Evolutionary conservation across 2,329 filamentous ascomycete genomes (phyloP).

Genomic region (Thelonectria discophora): DNA sequence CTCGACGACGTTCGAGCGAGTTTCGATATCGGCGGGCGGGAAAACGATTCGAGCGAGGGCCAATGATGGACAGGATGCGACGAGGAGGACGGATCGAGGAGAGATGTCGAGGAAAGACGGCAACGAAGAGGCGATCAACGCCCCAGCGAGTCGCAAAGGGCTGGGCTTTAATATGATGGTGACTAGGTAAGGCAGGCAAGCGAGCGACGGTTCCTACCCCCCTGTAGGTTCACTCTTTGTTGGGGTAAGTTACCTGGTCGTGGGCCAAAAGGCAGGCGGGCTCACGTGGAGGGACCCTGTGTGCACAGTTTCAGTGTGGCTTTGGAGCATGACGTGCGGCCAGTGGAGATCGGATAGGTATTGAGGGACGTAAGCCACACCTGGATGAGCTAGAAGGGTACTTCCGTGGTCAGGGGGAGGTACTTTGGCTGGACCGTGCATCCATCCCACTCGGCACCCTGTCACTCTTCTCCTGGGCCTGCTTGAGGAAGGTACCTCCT

Average conservation of each 20-base stretch:
- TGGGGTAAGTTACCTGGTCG: slow-evolving; percentile 1
- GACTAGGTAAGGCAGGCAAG: slow-evolving; percentile 3
- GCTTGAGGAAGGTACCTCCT: not conserved
- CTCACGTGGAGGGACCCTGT: slow-evolving; percentile 23
- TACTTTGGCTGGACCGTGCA: not conserved
- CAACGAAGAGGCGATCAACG: slow-evolving; percentile 7
- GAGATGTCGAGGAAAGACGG: not conserved
- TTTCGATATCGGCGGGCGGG: not conserved
- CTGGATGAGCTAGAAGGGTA: not conserved
- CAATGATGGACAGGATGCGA: not conserved
- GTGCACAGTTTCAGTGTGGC: slow-evolving; percentile 14
- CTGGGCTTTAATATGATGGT: slow-evolving; percentile 18
- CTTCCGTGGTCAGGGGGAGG: not conserved
- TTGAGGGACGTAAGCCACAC: slow-evolving; percentile 5
- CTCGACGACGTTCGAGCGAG: slow-evolving; percentile 30
- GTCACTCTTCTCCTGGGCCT: not conserved
- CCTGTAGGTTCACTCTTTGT: slow-evolving; percentile 12
- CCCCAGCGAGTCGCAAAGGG: slow-evolving; percentile 12
- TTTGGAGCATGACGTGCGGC: slow-evolving; percentile 17
- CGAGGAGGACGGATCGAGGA: not conserved
- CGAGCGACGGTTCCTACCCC: not conserved
- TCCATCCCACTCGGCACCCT: too few relatives aligned
- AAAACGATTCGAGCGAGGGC: not conserved
- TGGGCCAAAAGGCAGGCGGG: not conserved
- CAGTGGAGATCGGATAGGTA: slow-evolving; percentile 8